Evolutionary conservation across 1,284 basidiomycete species (phyloP), one percentile per base, ranked within the genome.

Genomic region (Wallemia mellicola): DNA sequence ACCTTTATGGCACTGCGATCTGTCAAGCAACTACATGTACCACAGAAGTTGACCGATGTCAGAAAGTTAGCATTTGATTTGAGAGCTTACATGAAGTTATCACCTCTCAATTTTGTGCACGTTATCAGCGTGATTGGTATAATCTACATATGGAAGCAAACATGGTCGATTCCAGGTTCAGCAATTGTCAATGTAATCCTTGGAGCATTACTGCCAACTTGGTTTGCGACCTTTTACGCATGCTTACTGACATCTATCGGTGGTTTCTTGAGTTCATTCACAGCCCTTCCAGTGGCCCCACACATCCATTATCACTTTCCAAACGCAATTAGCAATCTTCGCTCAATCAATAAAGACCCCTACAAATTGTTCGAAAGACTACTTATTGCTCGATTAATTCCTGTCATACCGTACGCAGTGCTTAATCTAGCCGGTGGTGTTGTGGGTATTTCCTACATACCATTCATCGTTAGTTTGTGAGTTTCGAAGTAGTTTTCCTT

Each of bases 401-500:
- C 60, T 2, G 59, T 61, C 32, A 33, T 61, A 24, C 60, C 60
- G 27, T 61, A 61, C 26, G 58, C 60, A n/a, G 60, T 58, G 9
- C 30, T 61, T 26, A 61, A 61, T 54, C 19, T 48, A n/a, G 38
- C 38, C 14, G 38, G 38, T 15, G 38, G 38, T 5, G 38, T 48
- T 5, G 38, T 48, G 5, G 38, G 38, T 5, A n/a, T 48, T 5
- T 48, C 38, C 14, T 48, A 48, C 19, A n/a, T 48, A 5, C 38
- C 38, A 22, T 48, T 48, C 19, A n/a, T 48, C 38, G 38, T 48
- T 48, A 48, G 38, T n/a, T 48, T 48, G 38, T 48, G 38, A 48
- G 38, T 48, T n/a, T n/a, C n/a, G 38, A n/a, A 48, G 5, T 5
- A 17, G 22, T 48, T 48, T 7, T 48, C 38, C 14, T 17, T 11